Evolutionary conservation across 164 flowering plant genomes (phyloP).

Genomic region (grape (Vitis vinifera)): ASM3070453v1 NC_081811.1:27930501-27931000

Average conservation of each 20-base stretch:
- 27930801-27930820: slow-evolving; percentile 75
- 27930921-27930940: slow-evolving; percentile 1
- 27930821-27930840: slow-evolving; percentile 75
- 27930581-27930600: slow-evolving; percentile 88
- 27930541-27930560: slow-evolving; percentile 89
- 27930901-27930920: slow-evolving; percentile 74
- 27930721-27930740: slow-evolving; percentile 98
- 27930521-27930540: slow-evolving; percentile 95
- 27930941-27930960: slow-evolving; percentile 2
- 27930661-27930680: slow-evolving; percentile 93
- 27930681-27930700: slow-evolving; percentile 76
- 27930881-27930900: slow-evolving; percentile 99
- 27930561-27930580: slow-evolving; percentile 78
- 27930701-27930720: slow-evolving; percentile 89
- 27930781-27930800: slow-evolving; percentile 83
- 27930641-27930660: slow-evolving; percentile 91
- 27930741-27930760: slow-evolving; percentile 98
- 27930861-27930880: slow-evolving; percentile 95
- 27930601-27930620: slow-evolving; percentile 99
- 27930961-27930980: not conserved
- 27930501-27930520: slow-evolving; percentile 90
- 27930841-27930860: slow-evolving; percentile 93
- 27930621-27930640: slow-evolving; percentile 90
- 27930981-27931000: not conserved
- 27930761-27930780: slow-evolving; percentile 83